phyloP scores from a whole-genome alignment of 106 monocot species.

The Allium cepa region DNA sequence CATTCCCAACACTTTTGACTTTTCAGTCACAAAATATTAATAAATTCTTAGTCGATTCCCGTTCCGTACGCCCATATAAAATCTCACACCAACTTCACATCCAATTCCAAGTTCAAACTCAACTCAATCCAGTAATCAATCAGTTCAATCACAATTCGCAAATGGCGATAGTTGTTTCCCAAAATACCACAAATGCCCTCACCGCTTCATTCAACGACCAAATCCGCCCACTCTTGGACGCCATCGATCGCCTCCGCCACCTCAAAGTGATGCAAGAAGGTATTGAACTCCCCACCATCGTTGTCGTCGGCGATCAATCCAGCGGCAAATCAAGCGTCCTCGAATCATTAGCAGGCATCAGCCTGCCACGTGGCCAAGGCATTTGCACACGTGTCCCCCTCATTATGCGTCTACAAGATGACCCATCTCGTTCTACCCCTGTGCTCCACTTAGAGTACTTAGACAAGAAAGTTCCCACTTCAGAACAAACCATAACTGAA shows the following conservation, averaged over 20 bases:
- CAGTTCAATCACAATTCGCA: neutral
- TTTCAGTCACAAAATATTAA: no score
- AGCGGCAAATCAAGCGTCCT: conserved; percentile 20
- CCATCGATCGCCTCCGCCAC: conserved; percentile 18
- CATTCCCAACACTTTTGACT: no score
- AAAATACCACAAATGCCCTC: conserved; percentile 3
- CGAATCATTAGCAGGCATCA: conserved; percentile 17
- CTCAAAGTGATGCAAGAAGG: conserved; percentile 22
- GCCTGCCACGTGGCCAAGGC: conserved; percentile 19
- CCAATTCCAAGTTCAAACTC: no score
- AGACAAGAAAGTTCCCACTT: neutral
- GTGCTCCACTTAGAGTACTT: conserved; percentile 9
- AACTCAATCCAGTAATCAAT: neutral
- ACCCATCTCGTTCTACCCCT: neutral
- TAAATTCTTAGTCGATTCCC: no score
- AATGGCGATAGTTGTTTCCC: neutral
- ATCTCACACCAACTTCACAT: no score
- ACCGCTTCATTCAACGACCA: conserved; percentile 14
- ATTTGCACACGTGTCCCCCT: conserved; percentile 23
- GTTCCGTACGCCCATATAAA: no score
- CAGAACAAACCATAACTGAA: neutral
- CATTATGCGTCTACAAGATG: conserved; percentile 16
- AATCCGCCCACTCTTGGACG: conserved; percentile 20
- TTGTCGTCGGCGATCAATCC: conserved; percentile 21
- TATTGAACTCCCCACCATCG: conserved; percentile 19